Conservation (phyloP, 768 basidiomycete genomes). For the Tephrocybe sp. region DNA sequence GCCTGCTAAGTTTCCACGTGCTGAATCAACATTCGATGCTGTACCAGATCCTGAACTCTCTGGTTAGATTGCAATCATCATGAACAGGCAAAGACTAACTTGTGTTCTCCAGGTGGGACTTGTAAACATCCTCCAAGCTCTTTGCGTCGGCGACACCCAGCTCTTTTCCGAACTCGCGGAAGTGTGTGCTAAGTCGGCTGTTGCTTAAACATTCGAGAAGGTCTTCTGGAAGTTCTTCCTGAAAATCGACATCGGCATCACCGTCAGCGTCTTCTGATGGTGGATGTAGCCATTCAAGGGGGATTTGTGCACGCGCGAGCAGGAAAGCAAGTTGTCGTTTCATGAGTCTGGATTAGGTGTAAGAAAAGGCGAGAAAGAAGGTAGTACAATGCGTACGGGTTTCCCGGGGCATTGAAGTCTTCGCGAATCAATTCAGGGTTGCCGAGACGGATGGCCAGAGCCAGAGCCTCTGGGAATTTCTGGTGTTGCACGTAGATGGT, state of each 20-base stretch:
- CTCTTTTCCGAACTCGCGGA: constrained; percentile 93
- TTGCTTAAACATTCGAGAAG: constrained; percentile 87
- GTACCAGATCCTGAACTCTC: constrained; percentile 53
- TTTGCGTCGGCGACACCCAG: constrained; percentile 88
- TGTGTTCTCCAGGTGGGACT: constrained; percentile 90
- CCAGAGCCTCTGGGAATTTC: constrained; percentile 89
- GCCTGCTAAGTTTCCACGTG: constrained; percentile 90
- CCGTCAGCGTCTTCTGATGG: constrained; percentile 51
- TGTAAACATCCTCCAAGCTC: constrained; percentile 96
- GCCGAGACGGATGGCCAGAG: constrained; percentile 81
- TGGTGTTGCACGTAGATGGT: constrained; percentile 83
- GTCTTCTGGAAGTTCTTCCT: constrained; percentile 75
- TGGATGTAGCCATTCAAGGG: constrained; percentile 83
- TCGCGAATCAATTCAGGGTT: constrained; percentile 78
- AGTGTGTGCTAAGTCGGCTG: constrained; percentile 76
- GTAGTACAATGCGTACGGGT: constrained; percentile 57
- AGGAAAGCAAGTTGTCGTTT: constrained; percentile 93
- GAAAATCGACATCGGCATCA: constrained; percentile 54
- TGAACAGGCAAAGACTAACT: constrained; percentile 40
- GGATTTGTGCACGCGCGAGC: constrained; percentile 89
- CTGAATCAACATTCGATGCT: constrained; percentile 85
- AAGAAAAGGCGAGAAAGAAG: background rate
- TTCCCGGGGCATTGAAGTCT: constrained; percentile 89
- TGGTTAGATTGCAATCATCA: background rate
- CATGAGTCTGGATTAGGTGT: constrained; percentile 61